A percentile compares a stretch with the other conserved stretches of the same genome.
Evolutionary conservation across 2,329 filamentous ascomycete species (phyloP).

Genomic region (Penicillium brasilianum): DNA sequence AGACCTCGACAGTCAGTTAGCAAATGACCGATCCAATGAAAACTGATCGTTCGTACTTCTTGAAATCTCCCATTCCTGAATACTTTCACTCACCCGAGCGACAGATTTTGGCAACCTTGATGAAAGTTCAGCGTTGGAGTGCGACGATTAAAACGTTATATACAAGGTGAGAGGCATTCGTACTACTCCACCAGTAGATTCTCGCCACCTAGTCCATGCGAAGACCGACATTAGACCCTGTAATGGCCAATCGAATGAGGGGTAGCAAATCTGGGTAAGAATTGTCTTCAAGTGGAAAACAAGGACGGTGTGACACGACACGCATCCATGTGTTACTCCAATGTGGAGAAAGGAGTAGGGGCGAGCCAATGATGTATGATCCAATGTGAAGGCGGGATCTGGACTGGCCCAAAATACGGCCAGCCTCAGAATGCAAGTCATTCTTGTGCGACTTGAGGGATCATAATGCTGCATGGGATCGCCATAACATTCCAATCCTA

Average conservation of each 20-base stretch:
- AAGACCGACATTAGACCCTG: neutral
- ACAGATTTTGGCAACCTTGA: neutral
- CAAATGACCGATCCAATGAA: neutral
- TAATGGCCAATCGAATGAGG: neutral
- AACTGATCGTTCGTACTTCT: neutral
- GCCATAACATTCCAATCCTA: neutral
- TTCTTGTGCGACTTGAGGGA: neutral
- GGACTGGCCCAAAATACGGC: neutral
- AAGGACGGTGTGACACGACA: neutral
- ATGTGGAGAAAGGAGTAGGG: constrained; percentile 2
- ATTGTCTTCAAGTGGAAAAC: neutral
- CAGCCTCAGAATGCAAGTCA: neutral
- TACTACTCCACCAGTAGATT: constrained; percentile 1
- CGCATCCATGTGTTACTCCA: constrained; percentile 1
- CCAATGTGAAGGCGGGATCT: neutral
- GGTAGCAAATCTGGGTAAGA: neutral
- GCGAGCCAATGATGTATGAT: constrained; percentile 1
- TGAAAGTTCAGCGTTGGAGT: neutral
- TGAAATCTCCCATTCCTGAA: constrained; percentile 3
- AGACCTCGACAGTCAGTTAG: constrained; percentile 1
- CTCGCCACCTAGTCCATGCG: neutral
- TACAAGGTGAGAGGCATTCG: neutral
- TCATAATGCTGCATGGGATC: constrained; percentile 1
- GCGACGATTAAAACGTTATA: neutral
- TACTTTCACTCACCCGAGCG: neutral